Evolutionary conservation across 495 filamentous ascomycete genomes (phyloP).

Genomic region (Aspergillus conjunctus): DNA sequence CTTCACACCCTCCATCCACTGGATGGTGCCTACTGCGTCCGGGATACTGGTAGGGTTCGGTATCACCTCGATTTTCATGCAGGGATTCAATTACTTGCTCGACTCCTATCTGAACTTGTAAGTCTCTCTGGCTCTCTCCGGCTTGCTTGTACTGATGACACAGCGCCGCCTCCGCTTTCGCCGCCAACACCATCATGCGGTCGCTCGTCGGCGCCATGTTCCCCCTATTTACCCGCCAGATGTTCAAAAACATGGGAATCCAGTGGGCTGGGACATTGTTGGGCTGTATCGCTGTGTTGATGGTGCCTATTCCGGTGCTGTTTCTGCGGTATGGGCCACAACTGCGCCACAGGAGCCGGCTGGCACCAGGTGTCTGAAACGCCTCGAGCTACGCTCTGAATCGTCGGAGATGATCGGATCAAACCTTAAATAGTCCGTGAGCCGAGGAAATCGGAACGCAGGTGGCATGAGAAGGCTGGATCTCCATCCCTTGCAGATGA

Average conservation of each 20-base stretch:
- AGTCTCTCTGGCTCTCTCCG: slow-evolving; percentile 32
- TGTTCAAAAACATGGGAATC: slow-evolving; percentile 76
- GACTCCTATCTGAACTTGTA: slow-evolving; percentile 62
- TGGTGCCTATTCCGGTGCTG: slow-evolving; percentile 69
- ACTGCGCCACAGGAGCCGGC: slow-evolving; percentile 33
- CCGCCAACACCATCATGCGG: slow-evolving; percentile 82
- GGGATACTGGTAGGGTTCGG: slow-evolving; percentile 34
- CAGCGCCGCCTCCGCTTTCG: slow-evolving; percentile 78
- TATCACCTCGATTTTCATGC: slow-evolving; percentile 36
- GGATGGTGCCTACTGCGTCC: slow-evolving; percentile 34
- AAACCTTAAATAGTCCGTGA: too few relatives aligned
- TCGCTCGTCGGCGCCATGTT: slow-evolving; percentile 74
- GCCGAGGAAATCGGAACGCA: too few relatives aligned
- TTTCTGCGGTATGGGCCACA: slow-evolving; percentile 37
- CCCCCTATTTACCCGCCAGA: slow-evolving; percentile 76
- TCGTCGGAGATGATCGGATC: too few relatives aligned
- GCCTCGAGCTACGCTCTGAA: too few relatives aligned
- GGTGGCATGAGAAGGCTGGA: too few relatives aligned
- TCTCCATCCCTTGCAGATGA: slow-evolving; percentile 1
- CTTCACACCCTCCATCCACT: slow-evolving; percentile 32
- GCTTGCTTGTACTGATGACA: background rate
- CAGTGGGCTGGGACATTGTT: slow-evolving; percentile 76
- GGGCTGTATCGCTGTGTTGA: slow-evolving; percentile 66
- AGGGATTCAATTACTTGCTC: slow-evolving; percentile 39
- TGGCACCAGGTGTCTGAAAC: slow-evolving; percentile 25